A percentile compares a stretch with the other conserved stretches of the same genome.
Conservation (phyloP, 441 rosid genomes). For the Syzygium syzygioides region DNA sequence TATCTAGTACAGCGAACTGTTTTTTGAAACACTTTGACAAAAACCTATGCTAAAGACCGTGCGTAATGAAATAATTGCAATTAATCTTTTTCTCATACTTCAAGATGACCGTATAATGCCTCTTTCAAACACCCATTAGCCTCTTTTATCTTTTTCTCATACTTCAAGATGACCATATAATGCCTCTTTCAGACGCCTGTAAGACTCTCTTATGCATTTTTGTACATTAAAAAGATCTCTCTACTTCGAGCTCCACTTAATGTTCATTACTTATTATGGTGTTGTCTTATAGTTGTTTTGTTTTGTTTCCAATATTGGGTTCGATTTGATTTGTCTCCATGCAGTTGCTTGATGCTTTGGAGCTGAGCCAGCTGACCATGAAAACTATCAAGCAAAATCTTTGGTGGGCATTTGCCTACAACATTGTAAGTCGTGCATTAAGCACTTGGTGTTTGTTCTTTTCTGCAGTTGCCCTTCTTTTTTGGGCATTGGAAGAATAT, state of each 20-base stretch:
- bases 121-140: not conserved
- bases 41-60: not conserved
- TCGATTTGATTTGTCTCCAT: constrained; percentile 6
- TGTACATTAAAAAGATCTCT: not conserved
- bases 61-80: not conserved
- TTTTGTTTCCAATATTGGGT: not conserved
- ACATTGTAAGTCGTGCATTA: constrained; percentile 59
- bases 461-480: not conserved
- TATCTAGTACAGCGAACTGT: not conserved
- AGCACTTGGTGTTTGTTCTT: not conserved
- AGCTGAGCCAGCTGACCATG: constrained; percentile 91
- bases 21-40: not conserved
- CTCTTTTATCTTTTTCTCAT: not conserved
- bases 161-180: not conserved
- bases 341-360: constrained; percentile 95
- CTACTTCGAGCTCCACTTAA: not conserved
- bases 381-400: constrained; percentile 97
- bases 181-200: not conserved
- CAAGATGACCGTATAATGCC: not conserved
- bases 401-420: constrained; percentile 99
- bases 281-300: not conserved
- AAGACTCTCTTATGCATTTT: not conserved
- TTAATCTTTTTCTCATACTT: not conserved
- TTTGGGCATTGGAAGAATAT: not conserved
- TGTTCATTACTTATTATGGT: not conserved